Evolutionary conservation across 805 yeast genomes (phyloP).

Genomic region (Suhomyces pyralidae): DNA sequence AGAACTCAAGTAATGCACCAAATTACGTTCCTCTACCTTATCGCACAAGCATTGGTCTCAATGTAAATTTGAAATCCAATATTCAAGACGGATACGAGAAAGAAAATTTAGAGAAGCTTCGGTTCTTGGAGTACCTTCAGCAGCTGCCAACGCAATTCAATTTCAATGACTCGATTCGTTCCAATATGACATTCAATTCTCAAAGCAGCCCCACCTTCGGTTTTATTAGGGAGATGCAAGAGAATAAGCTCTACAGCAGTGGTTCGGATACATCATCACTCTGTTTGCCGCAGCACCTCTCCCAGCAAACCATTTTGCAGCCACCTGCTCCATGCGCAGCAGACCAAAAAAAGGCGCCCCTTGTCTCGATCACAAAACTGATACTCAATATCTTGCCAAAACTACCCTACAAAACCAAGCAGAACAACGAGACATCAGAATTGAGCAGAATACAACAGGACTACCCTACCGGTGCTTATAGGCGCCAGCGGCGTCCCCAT

Average conservation of each 20-base stretch:
- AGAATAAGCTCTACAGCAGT: not conserved
- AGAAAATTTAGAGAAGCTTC: not conserved
- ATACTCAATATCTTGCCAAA: not conserved
- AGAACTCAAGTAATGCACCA: not conserved
- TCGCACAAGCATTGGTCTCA: not conserved
- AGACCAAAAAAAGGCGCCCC: not conserved
- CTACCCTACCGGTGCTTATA: constrained; percentile 1
- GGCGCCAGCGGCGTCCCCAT: not conserved
- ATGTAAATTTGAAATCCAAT: not conserved
- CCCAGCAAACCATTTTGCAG: not conserved
- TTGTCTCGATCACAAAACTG: not conserved
- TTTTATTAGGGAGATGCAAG: not conserved
- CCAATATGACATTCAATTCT: not conserved
- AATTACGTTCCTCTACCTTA: not conserved
- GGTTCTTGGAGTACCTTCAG: not conserved
- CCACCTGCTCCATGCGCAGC: not conserved
- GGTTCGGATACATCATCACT: not conserved
- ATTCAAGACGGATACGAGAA: not conserved
- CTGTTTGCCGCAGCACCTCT: not conserved
- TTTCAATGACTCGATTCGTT: not conserved
- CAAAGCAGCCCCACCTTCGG: not conserved
- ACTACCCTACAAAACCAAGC: not conserved
- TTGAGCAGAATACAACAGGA: not conserved
- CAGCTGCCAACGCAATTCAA: not conserved
- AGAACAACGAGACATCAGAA: not conserved